Evolutionary conservation across 164 flowering plant genomes (phyloP).

Genomic region (Kingdonia uniflora): DNA sequence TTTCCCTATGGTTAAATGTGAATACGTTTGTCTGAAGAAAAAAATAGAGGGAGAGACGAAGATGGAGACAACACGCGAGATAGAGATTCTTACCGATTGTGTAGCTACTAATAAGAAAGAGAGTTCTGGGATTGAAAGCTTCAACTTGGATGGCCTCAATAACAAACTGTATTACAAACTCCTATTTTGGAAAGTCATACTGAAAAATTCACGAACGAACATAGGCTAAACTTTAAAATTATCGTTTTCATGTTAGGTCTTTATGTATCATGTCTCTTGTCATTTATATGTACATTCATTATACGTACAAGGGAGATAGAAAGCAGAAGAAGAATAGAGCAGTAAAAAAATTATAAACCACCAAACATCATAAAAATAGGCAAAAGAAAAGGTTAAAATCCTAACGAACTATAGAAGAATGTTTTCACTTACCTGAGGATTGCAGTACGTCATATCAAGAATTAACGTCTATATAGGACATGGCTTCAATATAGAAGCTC

Average conservation of each 20-base stretch:
- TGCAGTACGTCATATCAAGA: conserved; percentile 94
- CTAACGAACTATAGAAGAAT: neutral
- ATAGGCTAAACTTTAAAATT: too few relatives aligned
- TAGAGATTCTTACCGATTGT: conserved; percentile 58
- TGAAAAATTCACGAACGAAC: conserved; percentile 14
- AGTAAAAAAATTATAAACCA: too few relatives aligned
- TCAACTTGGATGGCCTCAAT: conserved; percentile 96
- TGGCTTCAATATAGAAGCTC: conserved; percentile 26
- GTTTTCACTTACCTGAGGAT: conserved; percentile 53
- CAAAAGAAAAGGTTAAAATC: too few relatives aligned
- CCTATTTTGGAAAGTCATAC: conserved; percentile 98
- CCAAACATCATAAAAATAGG: too few relatives aligned
- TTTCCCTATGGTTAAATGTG: conserved; percentile 44
- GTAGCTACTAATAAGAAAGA: conserved; percentile 92
- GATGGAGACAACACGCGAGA: neutral
- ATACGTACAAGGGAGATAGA: too few relatives aligned
- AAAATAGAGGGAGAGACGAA: neutral
- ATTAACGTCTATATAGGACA: conserved; percentile 56
- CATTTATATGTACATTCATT: too few relatives aligned
- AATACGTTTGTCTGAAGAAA: neutral
- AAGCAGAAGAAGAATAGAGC: too few relatives aligned
- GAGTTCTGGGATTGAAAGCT: conserved; percentile 79
- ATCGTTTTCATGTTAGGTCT: too few relatives aligned
- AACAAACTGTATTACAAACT: conserved; percentile 88
- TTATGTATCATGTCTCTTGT: too few relatives aligned